These are phyloP conservation scores for Apiospora phragmitis DNA, from an alignment of 2,329 filamentous ascomycete genomes.

Conservation along the genomic window DNA sequence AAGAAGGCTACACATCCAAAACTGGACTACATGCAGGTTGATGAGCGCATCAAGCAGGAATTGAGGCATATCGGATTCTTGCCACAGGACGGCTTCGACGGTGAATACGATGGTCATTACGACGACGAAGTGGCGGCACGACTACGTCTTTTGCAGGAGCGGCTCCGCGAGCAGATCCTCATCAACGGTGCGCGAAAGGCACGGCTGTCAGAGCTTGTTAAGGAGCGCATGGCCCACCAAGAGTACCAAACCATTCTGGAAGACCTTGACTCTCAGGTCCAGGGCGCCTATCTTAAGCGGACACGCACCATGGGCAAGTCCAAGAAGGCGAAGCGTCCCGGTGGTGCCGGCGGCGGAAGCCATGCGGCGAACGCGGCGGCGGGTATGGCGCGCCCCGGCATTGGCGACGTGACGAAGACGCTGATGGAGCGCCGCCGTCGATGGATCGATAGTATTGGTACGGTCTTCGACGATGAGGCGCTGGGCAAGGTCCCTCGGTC, in stretches of 20 bases:
- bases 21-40: conserved; percentile 81
- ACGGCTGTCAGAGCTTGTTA: conserved; percentile 80
- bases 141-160: conserved; percentile 79
- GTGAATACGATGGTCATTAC: conserved; percentile 84
- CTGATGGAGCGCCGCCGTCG: conserved; percentile 88
- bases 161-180: conserved; percentile 80
- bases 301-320: conserved; percentile 92
- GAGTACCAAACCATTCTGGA: conserved; percentile 97
- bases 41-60: conserved; percentile 89
- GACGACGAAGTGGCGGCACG: conserved; percentile 94
- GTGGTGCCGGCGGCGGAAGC: conserved; percentile 72
- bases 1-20: conserved; percentile 75
- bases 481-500: conserved; percentile 69
- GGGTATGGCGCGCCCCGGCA: conserved; percentile 71
- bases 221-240: conserved; percentile 92
- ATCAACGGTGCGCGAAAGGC: conserved; percentile 90
- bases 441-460: conserved; percentile 89
- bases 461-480: conserved; percentile 84
- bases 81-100: conserved; percentile 60
- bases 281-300: conserved; percentile 92
- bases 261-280: conserved; percentile 92
- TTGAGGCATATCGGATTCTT: conserved; percentile 89
- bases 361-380: conserved; percentile 57
- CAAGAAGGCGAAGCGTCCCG: conserved; percentile 83
- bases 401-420: conserved; percentile 87